These are phyloP conservation scores for Penicillium riverlandense DNA, from an alignment of 495 filamentous ascomycete species.

Conservation along the genomic window DNA sequence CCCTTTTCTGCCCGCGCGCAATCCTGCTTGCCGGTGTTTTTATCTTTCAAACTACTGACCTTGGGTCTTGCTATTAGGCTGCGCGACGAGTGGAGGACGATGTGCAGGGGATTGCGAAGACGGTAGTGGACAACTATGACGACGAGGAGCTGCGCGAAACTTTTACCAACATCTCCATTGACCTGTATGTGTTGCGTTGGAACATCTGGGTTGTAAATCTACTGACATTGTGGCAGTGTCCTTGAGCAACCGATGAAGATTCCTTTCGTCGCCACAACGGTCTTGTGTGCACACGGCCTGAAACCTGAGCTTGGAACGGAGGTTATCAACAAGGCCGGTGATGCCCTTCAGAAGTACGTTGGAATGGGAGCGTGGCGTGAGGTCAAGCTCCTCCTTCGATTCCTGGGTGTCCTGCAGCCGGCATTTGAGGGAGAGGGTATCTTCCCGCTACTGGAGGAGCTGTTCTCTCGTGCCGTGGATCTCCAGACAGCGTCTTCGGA, in stretches of 20 bases:
- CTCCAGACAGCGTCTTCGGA: conserved; percentile 85
- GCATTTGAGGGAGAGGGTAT: conserved; percentile 77
- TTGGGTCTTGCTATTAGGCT: conserved; percentile 36
- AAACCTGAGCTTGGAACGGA: conserved; percentile 66
- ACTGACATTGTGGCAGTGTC: conserved; percentile 25
- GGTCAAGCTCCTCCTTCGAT: conserved; percentile 83
- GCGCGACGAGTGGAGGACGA: conserved; percentile 77
- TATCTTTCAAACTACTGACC: conserved; percentile 5
- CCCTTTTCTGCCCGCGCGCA: conserved; percentile 6
- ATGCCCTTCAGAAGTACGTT: conserved; percentile 53
- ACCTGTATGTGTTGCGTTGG: conserved; percentile 50
- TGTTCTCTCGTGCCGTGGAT: conserved; percentile 78
- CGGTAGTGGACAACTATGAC: conserved; percentile 71
- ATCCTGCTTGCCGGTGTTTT: neutral
- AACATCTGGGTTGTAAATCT: too few species aligned
- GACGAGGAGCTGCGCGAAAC: conserved; percentile 64
- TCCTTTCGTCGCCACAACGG: conserved; percentile 78
- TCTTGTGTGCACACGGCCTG: conserved; percentile 66
- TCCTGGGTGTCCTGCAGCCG: conserved; percentile 74
- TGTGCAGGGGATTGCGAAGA: conserved; percentile 63
- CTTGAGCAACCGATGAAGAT: conserved; percentile 95
- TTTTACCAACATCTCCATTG: conserved; percentile 64
- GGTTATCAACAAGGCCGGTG: conserved; percentile 53
- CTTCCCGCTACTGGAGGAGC: conserved; percentile 75
- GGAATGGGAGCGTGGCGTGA: conserved; percentile 74